A percentile compares a stretch with the other conserved stretches of the same genome.
Conservation (phyloP, 2,329 filamentous ascomycete species). For the Fusarium sp. region DNA sequence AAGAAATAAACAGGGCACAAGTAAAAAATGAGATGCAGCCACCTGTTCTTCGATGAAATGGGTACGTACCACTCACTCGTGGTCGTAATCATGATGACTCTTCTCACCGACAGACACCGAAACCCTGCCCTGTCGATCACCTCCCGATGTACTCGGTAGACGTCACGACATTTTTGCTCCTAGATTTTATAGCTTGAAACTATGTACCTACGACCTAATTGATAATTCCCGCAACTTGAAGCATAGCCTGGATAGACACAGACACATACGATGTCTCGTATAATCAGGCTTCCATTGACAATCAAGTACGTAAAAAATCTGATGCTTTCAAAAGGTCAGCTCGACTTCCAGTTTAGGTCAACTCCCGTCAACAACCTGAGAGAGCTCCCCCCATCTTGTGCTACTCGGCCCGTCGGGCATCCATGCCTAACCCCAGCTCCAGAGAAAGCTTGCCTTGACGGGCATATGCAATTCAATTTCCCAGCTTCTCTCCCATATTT, state of each 20-base stretch:
- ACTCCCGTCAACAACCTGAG: not conserved
- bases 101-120: conserved; percentile 33
- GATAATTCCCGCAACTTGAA: not conserved
- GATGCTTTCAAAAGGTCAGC: not conserved
- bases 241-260: not conserved
- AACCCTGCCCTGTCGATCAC: not conserved
- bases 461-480: not conserved
- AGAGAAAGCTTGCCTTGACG: not conserved
- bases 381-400: conserved; percentile 7
- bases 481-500: not conserved
- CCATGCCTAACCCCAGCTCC: not conserved
- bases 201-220: not conserved
- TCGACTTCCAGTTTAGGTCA: not conserved
- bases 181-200: not conserved
- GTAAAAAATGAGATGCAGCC: not conserved
- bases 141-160: not conserved
- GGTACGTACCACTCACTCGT: not conserved
- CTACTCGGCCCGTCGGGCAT: conserved; percentile 29
- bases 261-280: not conserved
- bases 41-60: not conserved
- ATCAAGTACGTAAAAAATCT: conserved; percentile 2
- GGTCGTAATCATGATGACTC: conserved; percentile 14
- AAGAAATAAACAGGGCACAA: not conserved
- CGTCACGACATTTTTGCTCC: not conserved
- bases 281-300: not conserved